phyloP scores from a whole-genome alignment of 2,329 filamentous ascomycete genomes.

The Clarireedia sp. region DNA sequence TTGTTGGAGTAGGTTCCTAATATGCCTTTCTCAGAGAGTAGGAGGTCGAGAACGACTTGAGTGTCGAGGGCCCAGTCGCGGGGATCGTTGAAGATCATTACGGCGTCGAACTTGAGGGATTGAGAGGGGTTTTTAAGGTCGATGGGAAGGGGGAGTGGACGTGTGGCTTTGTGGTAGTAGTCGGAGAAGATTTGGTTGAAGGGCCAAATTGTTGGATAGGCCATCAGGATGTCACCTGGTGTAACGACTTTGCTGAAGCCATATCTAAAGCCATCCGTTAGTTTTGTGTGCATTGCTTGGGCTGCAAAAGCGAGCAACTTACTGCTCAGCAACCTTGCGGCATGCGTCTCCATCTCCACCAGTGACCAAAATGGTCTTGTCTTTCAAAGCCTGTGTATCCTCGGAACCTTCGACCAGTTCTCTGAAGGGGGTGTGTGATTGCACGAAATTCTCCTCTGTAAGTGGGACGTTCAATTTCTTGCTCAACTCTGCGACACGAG shows the following conservation, averaged over 20 bases:
- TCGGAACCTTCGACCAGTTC: constrained; percentile 55
- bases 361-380: constrained; percentile 67
- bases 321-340: constrained; percentile 55
- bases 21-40: constrained; percentile 71
- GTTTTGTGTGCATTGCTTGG: background rate
- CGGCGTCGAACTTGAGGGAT: constrained; percentile 72
- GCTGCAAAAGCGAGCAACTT: constrained; percentile 24
- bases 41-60: constrained; percentile 74
- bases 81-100: constrained; percentile 93
- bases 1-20: constrained; percentile 70
- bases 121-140: constrained; percentile 37
- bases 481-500: constrained; percentile 63
- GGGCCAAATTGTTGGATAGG: constrained; percentile 70
- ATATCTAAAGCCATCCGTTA: constrained; percentile 37
- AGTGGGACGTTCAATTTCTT: constrained; percentile 56
- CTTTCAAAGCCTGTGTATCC: constrained; percentile 41
- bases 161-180: constrained; percentile 51
- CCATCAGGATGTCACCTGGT: constrained; percentile 72
- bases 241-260: constrained; percentile 79
- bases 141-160: constrained; percentile 44
- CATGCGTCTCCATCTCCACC: constrained; percentile 41
- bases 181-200: constrained; percentile 62
- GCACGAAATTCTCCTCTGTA: constrained; percentile 65
- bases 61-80: constrained; percentile 91
- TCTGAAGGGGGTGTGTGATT: constrained; percentile 86